Evolutionary conservation across 1,284 basidiomycete genomes (phyloP), one percentile per base, ranked within the genome.

Genomic region (Megacollybia platyphylla): DNA sequence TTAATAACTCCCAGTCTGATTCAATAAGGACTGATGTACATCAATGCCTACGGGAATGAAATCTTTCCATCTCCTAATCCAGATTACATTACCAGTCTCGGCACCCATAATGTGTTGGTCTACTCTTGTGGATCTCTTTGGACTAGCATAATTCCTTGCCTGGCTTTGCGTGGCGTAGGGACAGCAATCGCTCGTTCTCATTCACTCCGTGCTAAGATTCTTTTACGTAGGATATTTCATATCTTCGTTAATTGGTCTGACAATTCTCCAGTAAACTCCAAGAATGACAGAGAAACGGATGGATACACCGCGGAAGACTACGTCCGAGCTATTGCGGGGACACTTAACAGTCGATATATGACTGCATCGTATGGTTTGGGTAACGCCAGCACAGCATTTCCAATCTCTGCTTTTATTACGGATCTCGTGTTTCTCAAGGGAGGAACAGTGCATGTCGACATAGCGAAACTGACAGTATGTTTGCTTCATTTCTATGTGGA

Each of bases 81-180:
- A 1, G 85, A 87, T 36, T 91, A 85, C 55, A 57, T 96, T 20
- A 61, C 74, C 4, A 74, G 76, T 30, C 63, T 97, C 2, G 59
- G 62, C 1, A 61, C 71, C n/a, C 74, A 74, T 44, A 75, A 84
- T 49, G 70, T 86, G 1, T 63, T 97, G 27, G 78, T 97, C 3
- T 96, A 94, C 59, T 91, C 88, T 2, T 93, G 89, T 57, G 91
- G 90, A 1, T 93, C 89, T 0, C 63, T 96, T 2, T 97, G 88
- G 88, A 96, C 39, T 48, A 83, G 87, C 52, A 87, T 97, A 50
- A 78, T 96, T 11, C 93, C 94, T 0, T 96, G 92, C 57, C 71
- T 98, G 11, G 83, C 87, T 0, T 63, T 98, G 10, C 78, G 81
- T 41, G 87, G 87, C 4, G 79, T 97, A 4, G 90, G 83, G 1